Conservation (phyloP, 2,329 filamentous ascomycete genomes). For the Alternaria arbusti region DNA sequence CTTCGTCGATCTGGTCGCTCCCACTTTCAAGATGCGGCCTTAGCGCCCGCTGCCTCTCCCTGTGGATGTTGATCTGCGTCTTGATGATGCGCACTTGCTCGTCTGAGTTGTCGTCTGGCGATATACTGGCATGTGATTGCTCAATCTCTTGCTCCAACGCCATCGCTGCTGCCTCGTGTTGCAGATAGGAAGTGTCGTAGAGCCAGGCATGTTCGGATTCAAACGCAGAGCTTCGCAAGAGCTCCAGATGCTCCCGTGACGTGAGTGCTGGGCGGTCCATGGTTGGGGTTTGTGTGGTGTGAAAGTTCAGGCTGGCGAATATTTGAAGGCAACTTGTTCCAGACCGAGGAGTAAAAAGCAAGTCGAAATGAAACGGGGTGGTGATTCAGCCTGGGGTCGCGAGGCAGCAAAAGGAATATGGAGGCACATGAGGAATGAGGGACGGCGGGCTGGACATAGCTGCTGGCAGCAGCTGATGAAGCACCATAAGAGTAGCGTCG, state of each 20-base stretch:
- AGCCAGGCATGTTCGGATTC: constrained; percentile 48
- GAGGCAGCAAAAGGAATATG: constrained; percentile 12
- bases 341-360: background rate
- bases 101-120: constrained; percentile 46
- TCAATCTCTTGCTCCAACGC: constrained; percentile 44
- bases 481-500: constrained; percentile 17
- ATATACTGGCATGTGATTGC: constrained; percentile 40
- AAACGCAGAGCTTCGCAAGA: constrained; percentile 46
- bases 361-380: background rate
- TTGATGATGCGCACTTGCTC: constrained; percentile 43
- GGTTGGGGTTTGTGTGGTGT: constrained; percentile 13
- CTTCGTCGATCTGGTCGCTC: constrained; percentile 43
- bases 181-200: constrained; percentile 45
- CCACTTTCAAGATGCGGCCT: constrained; percentile 47
- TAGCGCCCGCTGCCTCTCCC: constrained; percentile 42
- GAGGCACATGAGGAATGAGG: constrained; percentile 10
- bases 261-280: constrained; percentile 36
- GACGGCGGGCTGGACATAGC: constrained; percentile 16
- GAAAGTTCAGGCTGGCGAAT: background rate
- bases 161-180: constrained; percentile 44
- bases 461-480: constrained; percentile 26
- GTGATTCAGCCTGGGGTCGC: constrained; percentile 2
- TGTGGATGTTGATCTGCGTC: constrained; percentile 45
- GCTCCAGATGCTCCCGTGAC: constrained; percentile 40
- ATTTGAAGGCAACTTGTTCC: background rate